These are phyloP conservation scores for Anthostomella pinea DNA, from an alignment of 2,329 filamentous ascomycete genomes.

Conservation along the genomic window DNA sequence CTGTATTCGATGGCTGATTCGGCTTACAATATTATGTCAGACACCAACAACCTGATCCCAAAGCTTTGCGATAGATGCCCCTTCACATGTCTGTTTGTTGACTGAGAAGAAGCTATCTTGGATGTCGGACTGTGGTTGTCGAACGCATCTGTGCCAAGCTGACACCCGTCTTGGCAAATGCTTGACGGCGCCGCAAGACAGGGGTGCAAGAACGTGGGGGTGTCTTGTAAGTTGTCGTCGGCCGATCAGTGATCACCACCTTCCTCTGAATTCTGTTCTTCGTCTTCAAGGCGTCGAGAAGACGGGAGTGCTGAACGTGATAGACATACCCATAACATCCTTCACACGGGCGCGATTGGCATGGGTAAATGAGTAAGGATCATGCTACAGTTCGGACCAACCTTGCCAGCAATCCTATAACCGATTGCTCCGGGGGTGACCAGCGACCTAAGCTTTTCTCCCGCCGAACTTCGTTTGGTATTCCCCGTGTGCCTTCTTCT, in stretches of 20 bases:
- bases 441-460: conserved; percentile 13
- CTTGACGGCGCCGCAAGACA: conserved; percentile 16
- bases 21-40: too few species aligned
- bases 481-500: conserved; percentile 80
- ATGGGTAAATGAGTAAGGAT: too few species aligned
- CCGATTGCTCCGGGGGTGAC: neutral
- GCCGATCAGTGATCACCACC: neutral
- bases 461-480: conserved; percentile 39
- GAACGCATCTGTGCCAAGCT: conserved; percentile 19
- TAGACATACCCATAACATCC: too few species aligned
- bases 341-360: too few species aligned
- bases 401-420: neutral
- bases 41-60: too few species aligned
- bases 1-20: too few species aligned
- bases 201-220: conserved; percentile 12
- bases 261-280: too few species aligned
- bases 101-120: too few species aligned
- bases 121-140: conserved; percentile 9
- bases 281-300: too few species aligned
- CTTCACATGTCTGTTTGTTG: too few species aligned
- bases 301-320: too few species aligned
- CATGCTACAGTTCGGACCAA: neutral
- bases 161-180: conserved; percentile 26
- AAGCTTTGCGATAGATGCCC: too few species aligned
- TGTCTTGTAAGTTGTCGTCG: neutral